Conservation (phyloP, 371 early-diverging fungal species). For the Phascolomyces articulosus region DNA sequence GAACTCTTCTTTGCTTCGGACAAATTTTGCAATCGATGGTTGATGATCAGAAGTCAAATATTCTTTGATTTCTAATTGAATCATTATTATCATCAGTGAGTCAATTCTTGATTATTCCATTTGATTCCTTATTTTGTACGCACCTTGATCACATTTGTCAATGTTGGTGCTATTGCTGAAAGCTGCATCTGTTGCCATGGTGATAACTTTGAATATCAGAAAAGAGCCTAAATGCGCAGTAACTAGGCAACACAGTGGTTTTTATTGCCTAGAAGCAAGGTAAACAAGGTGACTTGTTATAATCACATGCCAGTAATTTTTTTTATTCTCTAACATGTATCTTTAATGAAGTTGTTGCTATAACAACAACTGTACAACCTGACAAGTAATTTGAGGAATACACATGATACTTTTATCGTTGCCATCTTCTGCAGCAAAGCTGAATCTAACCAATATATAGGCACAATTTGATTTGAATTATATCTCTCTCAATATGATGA, state of each 20-base stretch:
- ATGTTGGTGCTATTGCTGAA: background rate
- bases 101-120: background rate
- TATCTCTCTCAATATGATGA: no score
- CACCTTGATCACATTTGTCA: background rate
- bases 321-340: no score
- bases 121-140: background rate
- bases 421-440: no score
- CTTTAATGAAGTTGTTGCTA: no score
- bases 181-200: background rate
- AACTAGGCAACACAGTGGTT: background rate
- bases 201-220: background rate
- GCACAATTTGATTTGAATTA: no score
- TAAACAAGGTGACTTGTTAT: background rate
- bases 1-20: background rate
- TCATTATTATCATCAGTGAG: background rate
- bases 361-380: no score
- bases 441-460: no score
- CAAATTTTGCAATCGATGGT: background rate
- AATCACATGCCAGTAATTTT: no score
- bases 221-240: background rate
- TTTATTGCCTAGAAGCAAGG: background rate
- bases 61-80: background rate
- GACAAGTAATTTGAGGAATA: no score
- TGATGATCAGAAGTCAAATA: background rate
- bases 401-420: no score